These are phyloP conservation scores for Penicillium thymicola DNA, from an alignment of 2,329 filamentous ascomycete genomes.

Conservation along the genomic window DNA sequence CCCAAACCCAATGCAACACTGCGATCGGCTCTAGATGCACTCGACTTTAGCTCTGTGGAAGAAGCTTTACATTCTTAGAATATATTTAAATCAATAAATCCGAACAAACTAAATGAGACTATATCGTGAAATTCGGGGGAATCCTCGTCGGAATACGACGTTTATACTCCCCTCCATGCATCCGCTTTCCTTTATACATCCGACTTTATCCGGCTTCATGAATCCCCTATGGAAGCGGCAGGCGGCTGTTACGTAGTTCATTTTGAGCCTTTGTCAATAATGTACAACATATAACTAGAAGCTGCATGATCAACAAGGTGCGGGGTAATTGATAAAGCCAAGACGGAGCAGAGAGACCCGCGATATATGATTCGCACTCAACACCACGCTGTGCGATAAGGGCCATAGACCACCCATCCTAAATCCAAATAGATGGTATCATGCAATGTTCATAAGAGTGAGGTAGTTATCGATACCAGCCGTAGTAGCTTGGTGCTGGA, in stretches of 20 bases:
- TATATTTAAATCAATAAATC: not conserved
- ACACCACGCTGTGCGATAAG: not conserved
- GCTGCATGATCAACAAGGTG: not conserved
- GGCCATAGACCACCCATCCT: not conserved
- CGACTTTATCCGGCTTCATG: too few species aligned
- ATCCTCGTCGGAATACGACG: not conserved
- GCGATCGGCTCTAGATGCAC: not conserved
- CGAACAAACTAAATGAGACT: not conserved
- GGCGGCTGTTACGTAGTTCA: not conserved
- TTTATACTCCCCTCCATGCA: not conserved
- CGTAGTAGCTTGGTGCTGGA: conserved; percentile 31
- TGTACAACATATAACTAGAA: not conserved
- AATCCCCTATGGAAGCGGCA: not conserved
- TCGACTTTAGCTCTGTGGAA: not conserved
- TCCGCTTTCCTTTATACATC: not conserved
- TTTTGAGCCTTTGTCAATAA: not conserved
- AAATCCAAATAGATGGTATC: not conserved
- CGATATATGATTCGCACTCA: not conserved
- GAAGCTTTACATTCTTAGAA: not conserved
- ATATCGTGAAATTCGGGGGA: not conserved
- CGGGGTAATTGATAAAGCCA: not conserved
- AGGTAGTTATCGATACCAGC: conserved; percentile 35
- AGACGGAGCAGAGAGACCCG: conserved; percentile 2
- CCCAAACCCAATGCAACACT: conserved; percentile 2
- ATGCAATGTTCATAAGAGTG: conserved; percentile 22